Base-by-base conservation (phyloP, 2,329 filamentous ascomycete genomes). In the Paecilomyces formosus region DNA sequence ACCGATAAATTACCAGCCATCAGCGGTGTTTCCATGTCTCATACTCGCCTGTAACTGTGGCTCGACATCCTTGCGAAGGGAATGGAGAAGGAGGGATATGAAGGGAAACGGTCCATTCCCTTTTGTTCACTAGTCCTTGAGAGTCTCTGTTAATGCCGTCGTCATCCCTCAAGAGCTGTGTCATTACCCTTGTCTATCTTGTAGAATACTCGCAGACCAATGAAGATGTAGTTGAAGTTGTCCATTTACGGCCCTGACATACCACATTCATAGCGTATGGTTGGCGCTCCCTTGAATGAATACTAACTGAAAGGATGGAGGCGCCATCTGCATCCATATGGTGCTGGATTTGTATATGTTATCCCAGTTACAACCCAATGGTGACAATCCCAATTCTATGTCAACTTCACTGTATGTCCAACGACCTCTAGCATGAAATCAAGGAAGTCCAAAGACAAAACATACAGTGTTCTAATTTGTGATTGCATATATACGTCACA, bases 1-100 rank as follows among this genome's bases (percentile, higher is more conserved):
- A 93, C 73, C 71, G 72, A 73, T 79, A 75, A 72, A 75, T 70
- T 35, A 31, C 26, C 50, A 24, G 45, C 18, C 21, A 22, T 21
- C 55, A 55, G 31, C 39, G 31, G n/a, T 49, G 3, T 52, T n/a
- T 21, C 39, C 50, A 39, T 54, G 26, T 50, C 57, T 61, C 18
- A 35, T n/a, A 49, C 18, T 28, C 26, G 18, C 31, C 56, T 51
- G 58, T 55, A 62, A 45, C n/a, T 9, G 15, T 18, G 15, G 15
- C 39, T 45, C 7, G 39, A 18, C 39, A n/a, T 26, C 4, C 50
- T 28, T 24, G 50, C 50, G n/a, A 52, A 52, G 18, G 9, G 21
- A 52, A 28, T n/a, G 9, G 21, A 22, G 39, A 18, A 45, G n/a
- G 39, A n/a, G 15, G n/a, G 39, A 18, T 15, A 1, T 9, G 39